phyloP scores from a whole-genome alignment of 108 stramenopile genomes.

The Halocafeteria seosinensis region DNA sequence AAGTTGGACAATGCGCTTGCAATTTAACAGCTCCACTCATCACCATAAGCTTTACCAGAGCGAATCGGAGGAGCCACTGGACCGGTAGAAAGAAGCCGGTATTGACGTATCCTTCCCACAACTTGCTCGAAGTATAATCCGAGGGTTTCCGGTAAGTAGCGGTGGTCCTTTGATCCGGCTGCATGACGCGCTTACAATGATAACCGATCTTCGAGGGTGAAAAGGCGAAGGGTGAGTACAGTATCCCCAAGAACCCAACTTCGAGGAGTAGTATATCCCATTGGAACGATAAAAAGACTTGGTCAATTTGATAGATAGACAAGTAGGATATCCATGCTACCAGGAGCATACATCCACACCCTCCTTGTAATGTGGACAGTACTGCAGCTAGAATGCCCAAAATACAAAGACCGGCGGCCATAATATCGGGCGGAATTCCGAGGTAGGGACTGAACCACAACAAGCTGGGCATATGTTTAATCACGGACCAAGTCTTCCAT shows the following conservation, averaged over 20 bases:
- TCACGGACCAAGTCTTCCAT: no score
- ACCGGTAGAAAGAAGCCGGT: no score
- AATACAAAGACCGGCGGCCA: no score
- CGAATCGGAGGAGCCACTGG: constrained; percentile 36
- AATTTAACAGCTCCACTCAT: constrained; percentile 56
- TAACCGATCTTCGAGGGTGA: background rate
- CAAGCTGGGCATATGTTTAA: no score
- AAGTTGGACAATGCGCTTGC: constrained; percentile 48
- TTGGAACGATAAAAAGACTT: constrained; percentile 50
- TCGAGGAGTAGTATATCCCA: constrained; percentile 58
- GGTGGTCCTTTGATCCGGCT: no score
- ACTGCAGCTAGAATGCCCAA: no score
- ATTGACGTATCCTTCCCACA: background rate
- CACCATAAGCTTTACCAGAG: constrained; percentile 52
- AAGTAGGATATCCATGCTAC: background rate
- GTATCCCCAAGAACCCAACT: constrained; percentile 26
- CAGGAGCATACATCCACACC: no score
- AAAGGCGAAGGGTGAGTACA: constrained; percentile 25
- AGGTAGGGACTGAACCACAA: no score
- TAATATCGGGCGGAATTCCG: no score
- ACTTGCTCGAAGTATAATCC: background rate
- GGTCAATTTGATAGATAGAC: background rate
- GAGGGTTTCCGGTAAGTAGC: no score
- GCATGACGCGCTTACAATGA: background rate
- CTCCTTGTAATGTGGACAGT: no score